phyloP scores from a whole-genome alignment of 148 eudicot species.

The Linanthus parryae region DNA sequence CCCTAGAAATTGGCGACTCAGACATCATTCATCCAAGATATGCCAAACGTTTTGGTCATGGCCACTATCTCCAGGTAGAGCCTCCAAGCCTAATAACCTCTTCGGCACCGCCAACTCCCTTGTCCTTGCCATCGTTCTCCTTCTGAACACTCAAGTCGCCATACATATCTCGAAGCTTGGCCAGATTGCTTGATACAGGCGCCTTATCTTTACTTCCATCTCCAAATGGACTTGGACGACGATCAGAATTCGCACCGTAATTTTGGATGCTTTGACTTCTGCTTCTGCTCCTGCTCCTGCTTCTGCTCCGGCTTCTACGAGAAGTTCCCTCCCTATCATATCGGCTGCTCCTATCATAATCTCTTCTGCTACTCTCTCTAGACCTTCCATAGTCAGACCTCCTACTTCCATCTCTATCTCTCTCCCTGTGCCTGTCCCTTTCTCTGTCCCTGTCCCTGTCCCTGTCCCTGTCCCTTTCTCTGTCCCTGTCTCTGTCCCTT shows the following conservation, averaged over 20 bases:
- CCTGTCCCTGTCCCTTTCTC: conserved; percentile 24
- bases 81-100: conserved; percentile 90
- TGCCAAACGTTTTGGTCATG: too few relatives aligned
- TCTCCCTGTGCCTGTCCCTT: conserved; percentile 37
- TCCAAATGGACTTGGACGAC: conserved; percentile 29
- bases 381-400: conserved; percentile 55
- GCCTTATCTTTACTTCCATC: conserved; percentile 46
- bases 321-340: conserved; percentile 34
- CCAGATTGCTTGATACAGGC: conserved; percentile 61
- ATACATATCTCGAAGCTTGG: conserved; percentile 80
- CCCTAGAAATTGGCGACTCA: too few relatives aligned
- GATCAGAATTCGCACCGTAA: conserved; percentile 22
- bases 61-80: conserved; percentile 71
- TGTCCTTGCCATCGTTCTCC: conserved; percentile 25
- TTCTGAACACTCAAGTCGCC: conserved; percentile 59
- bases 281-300: conserved; percentile 59
- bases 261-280: conserved; percentile 53
- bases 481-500: conserved; percentile 28
- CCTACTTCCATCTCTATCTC: conserved; percentile 46
- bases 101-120: conserved; percentile 40
- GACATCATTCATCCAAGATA: too few relatives aligned
- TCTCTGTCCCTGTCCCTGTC: conserved; percentile 35
- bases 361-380: conserved; percentile 56
- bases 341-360: conserved; percentile 39
- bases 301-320: conserved; percentile 44